Evolutionary conservation across 305 asterid species (phyloP).

Genomic region (Salvia sclarea): DNA sequence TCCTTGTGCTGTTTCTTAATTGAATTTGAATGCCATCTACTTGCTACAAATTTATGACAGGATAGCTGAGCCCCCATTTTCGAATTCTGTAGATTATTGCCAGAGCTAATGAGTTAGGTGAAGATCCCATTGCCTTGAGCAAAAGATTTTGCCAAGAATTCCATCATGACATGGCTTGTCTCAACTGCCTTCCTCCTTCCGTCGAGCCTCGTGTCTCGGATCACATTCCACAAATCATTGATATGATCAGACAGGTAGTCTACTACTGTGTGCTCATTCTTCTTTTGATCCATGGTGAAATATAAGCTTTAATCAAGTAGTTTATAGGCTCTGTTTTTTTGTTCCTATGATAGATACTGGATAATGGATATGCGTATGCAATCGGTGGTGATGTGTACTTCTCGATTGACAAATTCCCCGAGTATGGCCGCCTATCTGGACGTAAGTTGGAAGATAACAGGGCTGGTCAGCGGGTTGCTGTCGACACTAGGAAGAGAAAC

Average conservation of each 20-base stretch:
- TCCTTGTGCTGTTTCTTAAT: constrained; percentile 11
- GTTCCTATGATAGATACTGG: constrained; percentile 64
- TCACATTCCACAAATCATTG: constrained; percentile 82
- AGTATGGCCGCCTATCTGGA: constrained; percentile 88
- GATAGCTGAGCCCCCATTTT: constrained; percentile 71
- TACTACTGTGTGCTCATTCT: constrained; percentile 16
- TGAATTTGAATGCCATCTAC: constrained; percentile 48
- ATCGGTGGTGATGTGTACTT: constrained; percentile 84
- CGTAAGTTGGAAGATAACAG: constrained; percentile 91
- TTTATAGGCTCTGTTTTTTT: constrained; percentile 30
- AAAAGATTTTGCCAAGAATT: constrained; percentile 87
- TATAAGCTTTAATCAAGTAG: constrained; percentile 4
- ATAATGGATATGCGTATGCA: constrained; percentile 75
- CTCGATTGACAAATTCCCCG: constrained; percentile 83
- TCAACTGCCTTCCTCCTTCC: constrained; percentile 87
- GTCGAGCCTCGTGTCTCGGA: constrained; percentile 96
- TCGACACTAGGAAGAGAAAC: constrained; percentile 86
- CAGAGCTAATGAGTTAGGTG: constrained; percentile 83
- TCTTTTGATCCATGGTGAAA: neutral
- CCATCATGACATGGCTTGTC: constrained; percentile 74
- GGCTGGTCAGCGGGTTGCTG: constrained; percentile 94
- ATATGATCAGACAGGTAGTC: constrained; percentile 85
- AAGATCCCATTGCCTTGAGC: constrained; percentile 85
- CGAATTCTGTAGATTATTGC: constrained; percentile 85
- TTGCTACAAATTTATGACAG: constrained; percentile 52